Evolutionary conservation across 805 yeast species (phyloP), one percentile per base, ranked within the genome.

Genomic region (Ogataea allantospora): DNA sequence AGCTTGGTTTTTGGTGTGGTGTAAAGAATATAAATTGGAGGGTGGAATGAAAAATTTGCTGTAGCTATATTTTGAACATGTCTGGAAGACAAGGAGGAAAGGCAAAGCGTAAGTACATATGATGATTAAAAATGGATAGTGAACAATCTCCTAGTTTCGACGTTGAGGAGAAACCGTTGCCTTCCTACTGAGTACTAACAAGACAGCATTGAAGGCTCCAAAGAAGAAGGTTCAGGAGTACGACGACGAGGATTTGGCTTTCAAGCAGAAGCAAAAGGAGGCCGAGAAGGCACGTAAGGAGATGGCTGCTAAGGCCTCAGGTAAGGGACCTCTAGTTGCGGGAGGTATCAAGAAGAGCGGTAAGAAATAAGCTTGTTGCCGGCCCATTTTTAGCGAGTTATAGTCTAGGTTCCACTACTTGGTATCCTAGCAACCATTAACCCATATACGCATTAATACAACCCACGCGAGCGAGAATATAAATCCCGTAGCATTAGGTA

Each of bases 51-150:
- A 38, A 38, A 38, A 22, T 38, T 31, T 38, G 29, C 30, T 27
- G 18, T 12, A 26, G 16, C n/a, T 24, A 11, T 18, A 18, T 29
- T 32, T 31, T n/a, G n/a, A 17, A 15, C n/a, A 88, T 88, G 96
- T 88, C 96, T 34, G 88, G 95, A 56, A 88, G 96, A 71, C 96
- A 89, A 73, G 97, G 97, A 60, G 97, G 97, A 58, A 89, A 89
- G 65, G 80, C 89, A 43, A 89, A 89, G 79, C 97, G 88, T 69
- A 58, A 44, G 78, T 67, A 32, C 33, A 22, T 7, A 44, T 48
- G 53, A 48, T 48, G 53, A 48, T 33, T 22, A 40, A 34, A 46
- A 35, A 48, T 44, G 53, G 53, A 48, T 48, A 48, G 51, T 48
- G 53, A 48, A 48, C 53, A 48, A 48, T 48, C 53, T 48, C 53